Evolutionary conservation across 2,329 filamentous ascomycete genomes (phyloP).

Genomic region (Fusarium musae): DNA sequence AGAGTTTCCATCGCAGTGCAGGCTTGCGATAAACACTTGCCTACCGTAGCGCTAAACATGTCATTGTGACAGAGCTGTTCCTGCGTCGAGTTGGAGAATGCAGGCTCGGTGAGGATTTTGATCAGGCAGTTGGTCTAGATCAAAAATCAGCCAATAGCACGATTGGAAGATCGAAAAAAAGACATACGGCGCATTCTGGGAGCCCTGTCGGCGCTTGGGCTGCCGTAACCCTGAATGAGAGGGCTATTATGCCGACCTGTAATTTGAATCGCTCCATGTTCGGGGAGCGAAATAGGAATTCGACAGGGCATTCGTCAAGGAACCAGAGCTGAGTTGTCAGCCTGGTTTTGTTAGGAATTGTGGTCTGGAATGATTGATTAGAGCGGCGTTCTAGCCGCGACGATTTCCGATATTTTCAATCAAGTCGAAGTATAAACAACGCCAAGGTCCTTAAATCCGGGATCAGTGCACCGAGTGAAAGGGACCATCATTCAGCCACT

Average conservation of each 20-base stretch:
- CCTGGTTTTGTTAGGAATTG: too few species aligned
- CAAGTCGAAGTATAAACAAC: too few species aligned
- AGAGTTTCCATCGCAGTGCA: fast-evolving
- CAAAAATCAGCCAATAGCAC: too few species aligned
- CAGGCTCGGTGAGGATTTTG: not conserved
- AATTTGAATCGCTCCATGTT: too few species aligned
- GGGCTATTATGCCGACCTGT: too few species aligned
- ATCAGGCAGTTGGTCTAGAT: not conserved
- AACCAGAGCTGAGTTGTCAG: too few species aligned
- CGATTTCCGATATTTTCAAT: too few species aligned
- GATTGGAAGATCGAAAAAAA: not conserved
- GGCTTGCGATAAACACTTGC: not conserved
- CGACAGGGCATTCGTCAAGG: fast-evolving
- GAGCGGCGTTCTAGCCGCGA: too few species aligned
- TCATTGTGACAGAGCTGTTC: not conserved
- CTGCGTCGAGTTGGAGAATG: not conserved
- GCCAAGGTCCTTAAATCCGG: too few species aligned
- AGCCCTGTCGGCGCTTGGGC: not conserved
- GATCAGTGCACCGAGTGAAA: not conserved
- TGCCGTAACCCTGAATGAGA: too few species aligned
- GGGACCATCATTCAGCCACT: not conserved
- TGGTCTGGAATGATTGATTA: too few species aligned
- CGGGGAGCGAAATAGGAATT: too few species aligned
- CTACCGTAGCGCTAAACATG: not conserved
- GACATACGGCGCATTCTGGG: not conserved